These are phyloP conservation scores for Crithidia fasciculata DNA, from an alignment of 208 protist species.

Conservation along the genomic window DNA sequence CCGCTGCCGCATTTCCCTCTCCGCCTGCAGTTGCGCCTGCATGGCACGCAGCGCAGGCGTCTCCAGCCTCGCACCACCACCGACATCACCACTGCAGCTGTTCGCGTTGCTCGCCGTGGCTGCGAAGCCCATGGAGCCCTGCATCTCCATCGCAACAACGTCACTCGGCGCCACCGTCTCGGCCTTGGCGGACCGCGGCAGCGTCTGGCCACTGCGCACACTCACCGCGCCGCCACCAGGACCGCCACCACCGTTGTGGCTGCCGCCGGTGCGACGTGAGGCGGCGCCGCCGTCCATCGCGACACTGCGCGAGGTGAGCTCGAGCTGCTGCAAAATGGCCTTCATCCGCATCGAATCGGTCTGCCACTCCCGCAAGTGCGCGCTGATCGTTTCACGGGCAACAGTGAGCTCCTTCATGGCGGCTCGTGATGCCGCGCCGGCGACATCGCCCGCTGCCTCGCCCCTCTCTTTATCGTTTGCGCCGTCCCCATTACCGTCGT, in stretches of 20 bases:
- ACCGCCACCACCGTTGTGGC: not conserved
- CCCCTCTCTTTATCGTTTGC: not conserved
- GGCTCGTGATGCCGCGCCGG: conserved; percentile 4
- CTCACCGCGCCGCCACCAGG: conserved; percentile 2
- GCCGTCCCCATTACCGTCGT: conserved; percentile 3
- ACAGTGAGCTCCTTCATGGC: conserved; percentile 42
- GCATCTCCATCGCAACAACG: conserved; percentile 7
- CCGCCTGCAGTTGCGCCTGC: conserved; percentile 15
- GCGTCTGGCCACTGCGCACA: conserved; percentile 8
- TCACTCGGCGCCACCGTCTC: conserved; percentile 13
- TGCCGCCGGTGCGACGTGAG: not conserved
- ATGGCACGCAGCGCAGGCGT: conserved; percentile 8
- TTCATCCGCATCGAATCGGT: conserved; percentile 46
- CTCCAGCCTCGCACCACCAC: not conserved
- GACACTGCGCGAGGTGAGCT: conserved; percentile 37
- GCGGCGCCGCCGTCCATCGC: not conserved
- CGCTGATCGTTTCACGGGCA: conserved; percentile 41
- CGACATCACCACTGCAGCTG: not conserved
- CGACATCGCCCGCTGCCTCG: conserved; percentile 4
- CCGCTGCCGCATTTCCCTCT: conserved; percentile 17
- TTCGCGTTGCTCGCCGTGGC: not conserved
- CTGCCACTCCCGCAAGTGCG: conserved; percentile 39
- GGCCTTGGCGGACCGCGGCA: conserved; percentile 9
- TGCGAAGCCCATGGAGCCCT: not conserved
- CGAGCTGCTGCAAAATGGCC: conserved; percentile 53